Percentiles rank a stretch among this genome's conserved stretches.
Evolutionary conservation across 331 rosid species (phyloP).

Genomic region (Prunus yedoensis): DNA sequence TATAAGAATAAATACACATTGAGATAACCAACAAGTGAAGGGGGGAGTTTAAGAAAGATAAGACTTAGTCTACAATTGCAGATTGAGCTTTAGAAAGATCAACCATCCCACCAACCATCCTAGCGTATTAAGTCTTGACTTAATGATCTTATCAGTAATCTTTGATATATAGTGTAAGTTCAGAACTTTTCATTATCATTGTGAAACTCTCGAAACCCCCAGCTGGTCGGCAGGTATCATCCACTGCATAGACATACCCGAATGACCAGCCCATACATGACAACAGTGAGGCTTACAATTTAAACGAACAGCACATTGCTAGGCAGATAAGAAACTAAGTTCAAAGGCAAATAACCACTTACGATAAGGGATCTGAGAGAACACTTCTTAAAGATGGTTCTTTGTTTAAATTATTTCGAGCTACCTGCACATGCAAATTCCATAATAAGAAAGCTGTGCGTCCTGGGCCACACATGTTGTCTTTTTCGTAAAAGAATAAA

Average conservation of each 20-base stretch:
- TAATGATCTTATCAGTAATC: neutral
- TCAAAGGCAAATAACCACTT: constrained; percentile 41
- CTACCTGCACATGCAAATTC: constrained; percentile 47
- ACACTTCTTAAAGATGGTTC: constrained; percentile 88
- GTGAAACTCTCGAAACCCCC: neutral
- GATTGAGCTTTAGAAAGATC: neutral
- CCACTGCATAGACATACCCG: neutral
- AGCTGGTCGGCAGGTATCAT: neutral
- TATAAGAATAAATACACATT: neutral
- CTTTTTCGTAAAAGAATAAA: neutral
- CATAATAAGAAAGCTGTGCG: constrained; percentile 18
- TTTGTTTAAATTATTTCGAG: constrained; percentile 56
- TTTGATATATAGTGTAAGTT: too few relatives aligned
- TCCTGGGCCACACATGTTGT: neutral
- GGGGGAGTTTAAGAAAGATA: neutral
- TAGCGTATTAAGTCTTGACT: neutral
- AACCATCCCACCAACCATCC: neutral
- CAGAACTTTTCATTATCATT: neutral
- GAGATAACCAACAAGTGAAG: neutral
- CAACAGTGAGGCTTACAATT: neutral
- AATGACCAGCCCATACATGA: neutral
- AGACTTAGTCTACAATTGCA: neutral
- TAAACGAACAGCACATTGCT: neutral
- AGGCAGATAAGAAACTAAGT: neutral
- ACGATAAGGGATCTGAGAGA: constrained; percentile 92